Evolutionary conservation across 2,329 filamentous ascomycete species (phyloP), one percentile per base, ranked within the genome.

Genomic region (Decorospora gaudefroyi): DNA sequence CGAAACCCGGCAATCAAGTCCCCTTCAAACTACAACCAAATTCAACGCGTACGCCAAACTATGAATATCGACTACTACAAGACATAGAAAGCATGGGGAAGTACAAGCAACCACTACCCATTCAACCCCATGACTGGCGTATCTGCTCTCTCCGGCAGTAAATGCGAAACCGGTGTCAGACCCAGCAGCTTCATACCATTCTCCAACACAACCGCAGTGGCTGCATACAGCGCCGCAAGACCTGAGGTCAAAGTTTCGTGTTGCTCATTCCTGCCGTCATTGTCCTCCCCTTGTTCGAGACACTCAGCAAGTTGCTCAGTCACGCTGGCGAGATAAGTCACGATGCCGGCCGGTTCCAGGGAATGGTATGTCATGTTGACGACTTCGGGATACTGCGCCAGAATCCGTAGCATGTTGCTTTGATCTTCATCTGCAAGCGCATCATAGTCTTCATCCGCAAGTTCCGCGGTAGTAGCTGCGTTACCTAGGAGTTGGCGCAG

Each of bases 361-460:
- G 59, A 59, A 7, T 58, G 51, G 23, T 61, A 64, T 0, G 57
- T 53, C 10, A 55, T 42, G 12, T 60, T 53, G 3, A 57, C 50
- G 6, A 67, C 56, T 19, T 69, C 65, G 0, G 65, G 63, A 37
- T 65, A 69, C 33, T 69, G 65, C 1, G 53, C 52, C 3, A 70
- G 52, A 13, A 60, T 27, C 8, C 61, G 57, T 16, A 68, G 43
- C 6, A 69, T 52, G 36, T 63, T 63, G 6, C 48, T 46, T 11
- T 49, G 47, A 3, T 64, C 58, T 8, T 65, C 64, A 7, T 64
- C 55, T 7, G 51, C 50, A 8, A 67, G 33, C 3, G 30, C 31
- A 6, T 55, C 48, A 17, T 55, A 60, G 9, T 69, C 61, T 15
- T 60, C 59, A 6, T 52, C 49, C 3, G 54, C 47, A 12, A 67